A percentile compares a stretch with the other conserved stretches of the same genome.
These are phyloP conservation scores for Polygonum aviculare DNA, from an alignment of 148 eudicot species.

Conservation along the genomic window DNA sequence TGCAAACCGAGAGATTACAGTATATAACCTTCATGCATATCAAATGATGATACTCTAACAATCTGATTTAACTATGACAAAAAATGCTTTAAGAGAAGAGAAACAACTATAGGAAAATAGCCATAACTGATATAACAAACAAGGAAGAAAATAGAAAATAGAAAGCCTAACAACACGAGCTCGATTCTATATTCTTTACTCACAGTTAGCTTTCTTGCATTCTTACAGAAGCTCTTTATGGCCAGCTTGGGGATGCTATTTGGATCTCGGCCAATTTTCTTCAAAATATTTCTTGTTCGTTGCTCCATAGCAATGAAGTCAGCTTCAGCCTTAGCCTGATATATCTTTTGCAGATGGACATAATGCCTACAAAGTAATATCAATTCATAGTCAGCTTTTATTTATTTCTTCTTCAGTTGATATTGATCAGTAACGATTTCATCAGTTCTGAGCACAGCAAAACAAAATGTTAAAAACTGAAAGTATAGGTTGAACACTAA, in stretches of 20 bases:
- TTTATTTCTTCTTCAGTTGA: background rate
- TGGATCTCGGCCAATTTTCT: slow-evolving; percentile 80
- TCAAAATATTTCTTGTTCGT: slow-evolving; percentile 48
- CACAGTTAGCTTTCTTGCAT: slow-evolving; percentile 84
- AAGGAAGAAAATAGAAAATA: background rate
- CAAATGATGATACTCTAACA: background rate
- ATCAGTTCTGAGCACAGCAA: background rate
- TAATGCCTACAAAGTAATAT: slow-evolving; percentile 47
- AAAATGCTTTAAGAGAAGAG: background rate
- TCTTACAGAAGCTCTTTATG: slow-evolving; percentile 83
- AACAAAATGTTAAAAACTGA: background rate
- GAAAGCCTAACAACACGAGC: background rate
- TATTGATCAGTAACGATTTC: background rate
- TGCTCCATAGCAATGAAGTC: slow-evolving; percentile 67
- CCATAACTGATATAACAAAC: background rate
- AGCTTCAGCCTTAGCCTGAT: slow-evolving; percentile 95
- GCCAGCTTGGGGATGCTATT: slow-evolving; percentile 52
- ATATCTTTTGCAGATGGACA: slow-evolving; percentile 79
- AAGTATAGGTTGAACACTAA: slow-evolving; percentile 15
- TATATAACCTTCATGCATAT: background rate
- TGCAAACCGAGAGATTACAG: slow-evolving; percentile 14
- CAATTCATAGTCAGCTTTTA: background rate
- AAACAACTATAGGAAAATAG: background rate
- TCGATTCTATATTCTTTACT: slow-evolving; percentile 19
- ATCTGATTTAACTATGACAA: background rate